phyloP scores from a whole-genome alignment of 768 basidiomycete species.

The Macrolepiota albuminosa region DNA sequence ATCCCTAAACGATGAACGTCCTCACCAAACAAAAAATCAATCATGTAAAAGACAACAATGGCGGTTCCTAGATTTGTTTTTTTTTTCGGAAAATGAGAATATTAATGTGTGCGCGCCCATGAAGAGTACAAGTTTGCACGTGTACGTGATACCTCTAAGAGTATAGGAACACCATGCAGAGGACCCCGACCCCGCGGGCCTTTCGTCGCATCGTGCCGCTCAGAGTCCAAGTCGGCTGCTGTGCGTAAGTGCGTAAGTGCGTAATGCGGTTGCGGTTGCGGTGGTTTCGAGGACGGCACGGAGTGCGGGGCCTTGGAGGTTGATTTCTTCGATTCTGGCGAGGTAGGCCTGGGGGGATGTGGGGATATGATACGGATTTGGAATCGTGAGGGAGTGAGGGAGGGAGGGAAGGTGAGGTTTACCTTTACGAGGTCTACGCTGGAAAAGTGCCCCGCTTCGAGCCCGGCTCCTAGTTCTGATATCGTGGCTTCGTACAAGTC shows the following conservation, averaged over 20 bases:
- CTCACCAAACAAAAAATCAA: too few species aligned
- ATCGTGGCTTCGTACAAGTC: slow-evolving; percentile 62
- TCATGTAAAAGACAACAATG: too few species aligned
- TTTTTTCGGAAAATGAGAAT: not conserved
- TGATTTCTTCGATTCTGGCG: slow-evolving; percentile 63
- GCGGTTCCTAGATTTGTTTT: too few species aligned
- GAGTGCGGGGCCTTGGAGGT: slow-evolving; percentile 49
- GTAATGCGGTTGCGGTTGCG: slow-evolving; percentile 35
- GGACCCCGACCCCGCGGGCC: slow-evolving; percentile 34
- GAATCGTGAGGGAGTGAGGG: too few species aligned
- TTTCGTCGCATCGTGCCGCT: slow-evolving; percentile 24
- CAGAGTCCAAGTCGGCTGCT: slow-evolving; percentile 47
- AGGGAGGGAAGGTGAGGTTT: not conserved
- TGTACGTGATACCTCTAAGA: slow-evolving; percentile 36
- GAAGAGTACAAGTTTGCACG: too few species aligned
- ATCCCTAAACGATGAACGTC: too few species aligned
- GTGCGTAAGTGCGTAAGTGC: slow-evolving; percentile 23
- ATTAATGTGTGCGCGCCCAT: not conserved
- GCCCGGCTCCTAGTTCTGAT: slow-evolving; percentile 46
- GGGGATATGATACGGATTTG: too few species aligned
- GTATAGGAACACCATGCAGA: slow-evolving; percentile 50
- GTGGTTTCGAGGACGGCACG: slow-evolving; percentile 60
- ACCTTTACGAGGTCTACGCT: slow-evolving; percentile 64
- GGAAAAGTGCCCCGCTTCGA: slow-evolving; percentile 45
- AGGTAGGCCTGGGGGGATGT: slow-evolving; percentile 48